Evolutionary conservation across 148 eudicot species (phyloP).

Genomic region (Arbutus unedo): DNA sequence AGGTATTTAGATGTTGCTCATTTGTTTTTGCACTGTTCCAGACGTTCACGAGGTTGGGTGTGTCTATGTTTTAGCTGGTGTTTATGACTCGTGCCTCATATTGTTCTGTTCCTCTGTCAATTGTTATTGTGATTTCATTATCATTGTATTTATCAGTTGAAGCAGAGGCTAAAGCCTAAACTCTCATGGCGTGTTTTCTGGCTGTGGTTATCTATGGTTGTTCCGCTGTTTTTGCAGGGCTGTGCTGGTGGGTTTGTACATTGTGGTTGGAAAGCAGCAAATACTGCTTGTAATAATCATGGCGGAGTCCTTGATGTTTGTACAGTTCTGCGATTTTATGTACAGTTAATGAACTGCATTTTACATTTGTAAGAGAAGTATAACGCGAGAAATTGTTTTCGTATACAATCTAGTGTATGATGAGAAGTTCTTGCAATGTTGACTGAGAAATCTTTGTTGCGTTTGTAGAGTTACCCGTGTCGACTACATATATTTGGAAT

Average conservation of each 20-base stretch:
- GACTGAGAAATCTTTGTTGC: not conserved
- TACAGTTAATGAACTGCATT: not conserved
- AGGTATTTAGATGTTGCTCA: not conserved
- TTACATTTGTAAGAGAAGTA: not conserved
- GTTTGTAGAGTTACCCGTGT: not conserved
- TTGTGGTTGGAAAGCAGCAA: not conserved
- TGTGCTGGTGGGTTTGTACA: not conserved
- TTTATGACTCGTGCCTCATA: not conserved
- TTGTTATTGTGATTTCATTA: not conserved
- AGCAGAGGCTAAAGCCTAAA: not conserved
- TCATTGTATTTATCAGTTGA: not conserved
- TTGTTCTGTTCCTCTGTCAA: not conserved
- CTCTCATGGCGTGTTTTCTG: not conserved
- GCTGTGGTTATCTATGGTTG: not conserved
- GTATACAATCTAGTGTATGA: not conserved
- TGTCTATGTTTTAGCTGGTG: conserved; percentile 2
- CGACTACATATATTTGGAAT: not conserved
- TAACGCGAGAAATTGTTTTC: not conserved
- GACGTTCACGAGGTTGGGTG: not conserved
- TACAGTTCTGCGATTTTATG: not conserved
- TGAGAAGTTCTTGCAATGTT: not conserved
- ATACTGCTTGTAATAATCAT: conserved; percentile 6
- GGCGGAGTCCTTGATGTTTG: not conserved
- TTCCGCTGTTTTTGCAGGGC: conserved; percentile 7
- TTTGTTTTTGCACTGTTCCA: not conserved